phyloP scores from a whole-genome alignment of 2,329 filamentous ascomycete genomes.

The Aspergillus jensenii region DNA sequence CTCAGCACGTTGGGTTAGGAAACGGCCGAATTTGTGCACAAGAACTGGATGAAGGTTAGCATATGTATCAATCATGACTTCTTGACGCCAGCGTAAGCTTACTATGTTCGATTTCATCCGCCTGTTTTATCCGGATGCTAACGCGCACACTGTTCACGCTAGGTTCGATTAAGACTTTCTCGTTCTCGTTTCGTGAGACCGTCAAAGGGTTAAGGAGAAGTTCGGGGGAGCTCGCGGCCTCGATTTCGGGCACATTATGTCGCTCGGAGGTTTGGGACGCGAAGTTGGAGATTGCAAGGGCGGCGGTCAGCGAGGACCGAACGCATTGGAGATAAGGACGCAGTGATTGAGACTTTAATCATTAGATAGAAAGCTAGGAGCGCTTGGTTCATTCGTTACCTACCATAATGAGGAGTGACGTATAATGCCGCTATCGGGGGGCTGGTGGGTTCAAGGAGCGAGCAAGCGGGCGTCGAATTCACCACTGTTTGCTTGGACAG shows the following conservation, averaged over 20 bases:
- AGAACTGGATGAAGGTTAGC: conserved; percentile 51
- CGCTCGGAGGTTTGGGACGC: conserved; percentile 94
- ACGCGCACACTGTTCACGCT: conserved; percentile 96
- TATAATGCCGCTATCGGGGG: conserved; percentile 11
- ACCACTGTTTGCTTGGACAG: neutral
- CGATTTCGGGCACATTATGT: conserved; percentile 97
- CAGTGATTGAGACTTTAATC: conserved; percentile 81
- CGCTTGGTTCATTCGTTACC: conserved; percentile 9
- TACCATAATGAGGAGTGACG: conserved; percentile 30
- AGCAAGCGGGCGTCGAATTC: conserved; percentile 6
- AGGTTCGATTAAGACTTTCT: conserved; percentile 92
- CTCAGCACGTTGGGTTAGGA: conserved; percentile 93
- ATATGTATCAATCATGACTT: neutral
- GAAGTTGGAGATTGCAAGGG: conserved; percentile 93
- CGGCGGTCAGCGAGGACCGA: conserved; percentile 88
- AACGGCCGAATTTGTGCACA: conserved; percentile 97
- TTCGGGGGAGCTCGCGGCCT: conserved; percentile 89
- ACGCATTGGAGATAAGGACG: conserved; percentile 96
- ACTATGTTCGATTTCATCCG: conserved; percentile 94
- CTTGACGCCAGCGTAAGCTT: neutral
- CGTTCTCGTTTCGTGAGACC: conserved; percentile 93
- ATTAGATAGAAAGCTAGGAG: conserved; percentile 12
- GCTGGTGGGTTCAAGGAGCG: neutral
- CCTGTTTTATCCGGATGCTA: conserved; percentile 99
- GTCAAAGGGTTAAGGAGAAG: conserved; percentile 88